Evolutionary conservation across 495 filamentous ascomycete species (phyloP), one percentile per base, ranked within the genome.

Genomic region (Trypethelium eluteriae): DNA sequence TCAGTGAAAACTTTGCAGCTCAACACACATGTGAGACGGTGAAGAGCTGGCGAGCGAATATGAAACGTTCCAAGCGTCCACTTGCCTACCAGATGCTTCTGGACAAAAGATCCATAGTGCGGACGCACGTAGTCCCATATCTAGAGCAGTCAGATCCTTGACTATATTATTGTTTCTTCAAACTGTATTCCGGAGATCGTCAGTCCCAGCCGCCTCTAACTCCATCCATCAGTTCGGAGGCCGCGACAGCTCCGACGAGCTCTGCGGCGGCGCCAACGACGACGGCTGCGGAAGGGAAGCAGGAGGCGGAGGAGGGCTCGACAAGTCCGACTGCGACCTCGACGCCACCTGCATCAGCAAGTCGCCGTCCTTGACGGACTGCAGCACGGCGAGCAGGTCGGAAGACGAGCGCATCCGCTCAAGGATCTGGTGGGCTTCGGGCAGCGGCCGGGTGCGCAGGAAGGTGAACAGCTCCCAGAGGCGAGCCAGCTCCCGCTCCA

Each of bases 361-460:
- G 53, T 59, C 53, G 53, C 53, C 53, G 32, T 59, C 53, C 53
- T 59, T 59, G 18, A 59, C 53, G 32, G 36, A 59, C 32, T 59
- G 25, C 53, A 59, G 32, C 6, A 59, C 53, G 5, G 53, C 53
- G 7, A 36, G 53, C 5, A 59, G 7, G 32, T 59, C 53, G 18
- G 53, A 18, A 18, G 53, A 59, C 11, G 53, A 59, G 6, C 53
- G 53, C 32, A 59, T 59, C 11, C 53, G 53, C 7, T 59, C 32
- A 1, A 59, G 32, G 18, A 59, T 59, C 53, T 59, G 53, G 53
- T 59, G 53, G 7, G 53, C 53, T 59, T 59, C 53, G 7, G 53
- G 53, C 32, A 59, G 53, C n/a, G 53, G 32, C 5, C 53, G 18
- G 6, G 53, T 59, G 25, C 36, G 53, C 32, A 59, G 14, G 32